Percentiles rank a stretch among this genome's conserved stretches.
phyloP scores from a whole-genome alignment of 768 basidiomycete species.

The Suillus variegatus region DNA sequence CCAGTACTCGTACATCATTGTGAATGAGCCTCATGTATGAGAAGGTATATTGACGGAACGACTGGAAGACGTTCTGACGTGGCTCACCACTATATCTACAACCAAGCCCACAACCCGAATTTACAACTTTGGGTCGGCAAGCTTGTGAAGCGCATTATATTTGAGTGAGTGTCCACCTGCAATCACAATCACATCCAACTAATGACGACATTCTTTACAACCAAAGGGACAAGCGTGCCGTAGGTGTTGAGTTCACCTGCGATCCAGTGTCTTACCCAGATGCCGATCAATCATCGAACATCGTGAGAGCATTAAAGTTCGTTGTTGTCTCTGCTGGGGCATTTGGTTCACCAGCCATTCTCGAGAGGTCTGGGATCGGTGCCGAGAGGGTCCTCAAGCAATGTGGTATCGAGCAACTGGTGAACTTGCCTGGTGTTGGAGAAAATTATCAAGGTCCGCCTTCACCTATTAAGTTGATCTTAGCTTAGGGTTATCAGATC shows the following conservation, averaged over 20 bases:
- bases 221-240: constrained; percentile 34
- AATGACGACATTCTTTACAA: too few relatives aligned
- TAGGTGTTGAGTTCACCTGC: constrained; percentile 38
- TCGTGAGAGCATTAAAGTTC: constrained; percentile 33
- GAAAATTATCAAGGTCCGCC: constrained; percentile 40
- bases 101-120: too few relatives aligned
- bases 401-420: constrained; percentile 28
- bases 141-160: too few relatives aligned
- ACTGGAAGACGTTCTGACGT: too few relatives aligned
- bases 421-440: constrained; percentile 45
- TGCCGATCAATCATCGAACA: constrained; percentile 7
- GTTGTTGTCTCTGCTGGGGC: constrained; percentile 43
- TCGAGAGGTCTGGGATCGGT: constrained; percentile 55
- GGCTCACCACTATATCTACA: too few relatives aligned
- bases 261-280: constrained; percentile 27
- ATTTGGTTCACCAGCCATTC: constrained; percentile 48
- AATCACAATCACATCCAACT: too few relatives aligned
- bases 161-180: too few relatives aligned
- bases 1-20: too few relatives aligned
- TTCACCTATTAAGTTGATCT: too few relatives aligned
- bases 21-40: too few relatives aligned
- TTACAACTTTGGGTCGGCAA: too few relatives aligned
- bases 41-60: too few relatives aligned
- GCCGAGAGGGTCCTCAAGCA: constrained; percentile 27
- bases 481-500: constrained; percentile 23